Evolutionary conservation across 1,284 basidiomycete genomes (phyloP).

Genomic region (Fomitopsis pinicola): DNA sequence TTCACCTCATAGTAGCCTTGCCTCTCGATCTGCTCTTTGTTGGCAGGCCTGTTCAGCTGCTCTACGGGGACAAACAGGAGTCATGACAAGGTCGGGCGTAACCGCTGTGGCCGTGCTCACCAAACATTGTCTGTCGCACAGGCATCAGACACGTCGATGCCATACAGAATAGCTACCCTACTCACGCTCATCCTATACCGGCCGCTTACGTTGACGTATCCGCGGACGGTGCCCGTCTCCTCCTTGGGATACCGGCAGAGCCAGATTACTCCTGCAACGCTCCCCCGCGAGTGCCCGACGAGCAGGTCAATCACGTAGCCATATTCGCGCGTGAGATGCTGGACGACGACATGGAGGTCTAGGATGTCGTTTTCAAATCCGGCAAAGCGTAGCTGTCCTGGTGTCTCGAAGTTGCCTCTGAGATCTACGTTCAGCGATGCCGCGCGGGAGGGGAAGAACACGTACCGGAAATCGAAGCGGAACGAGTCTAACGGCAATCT

Average conservation of each 20-base stretch:
- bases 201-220: constrained; percentile 67
- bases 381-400: constrained; percentile 58
- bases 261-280: constrained; percentile 64
- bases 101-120: constrained; percentile 5
- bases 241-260: constrained; percentile 52
- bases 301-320: constrained; percentile 66
- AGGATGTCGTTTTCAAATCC: constrained; percentile 54
- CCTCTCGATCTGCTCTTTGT: constrained; percentile 44
- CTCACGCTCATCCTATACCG: constrained; percentile 72
- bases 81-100: background rate
- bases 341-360: constrained; percentile 63
- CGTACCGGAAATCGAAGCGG: constrained; percentile 80
- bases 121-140: constrained; percentile 15
- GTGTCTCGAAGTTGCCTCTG: constrained; percentile 74
- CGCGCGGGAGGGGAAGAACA: background rate
- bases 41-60: constrained; percentile 1
- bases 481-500: constrained; percentile 75
- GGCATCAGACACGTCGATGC: background rate
- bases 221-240: constrained; percentile 48
- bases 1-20: constrained; percentile 58
- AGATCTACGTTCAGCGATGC: too few species aligned
- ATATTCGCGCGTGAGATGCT: constrained; percentile 48
- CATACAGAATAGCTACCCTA: constrained; percentile 5
- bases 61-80: background rate
- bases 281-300: constrained; percentile 72